Evolutionary conservation across 2,329 filamentous ascomycete genomes (phyloP).

Genomic region (Lachnellula hyalina): DNA sequence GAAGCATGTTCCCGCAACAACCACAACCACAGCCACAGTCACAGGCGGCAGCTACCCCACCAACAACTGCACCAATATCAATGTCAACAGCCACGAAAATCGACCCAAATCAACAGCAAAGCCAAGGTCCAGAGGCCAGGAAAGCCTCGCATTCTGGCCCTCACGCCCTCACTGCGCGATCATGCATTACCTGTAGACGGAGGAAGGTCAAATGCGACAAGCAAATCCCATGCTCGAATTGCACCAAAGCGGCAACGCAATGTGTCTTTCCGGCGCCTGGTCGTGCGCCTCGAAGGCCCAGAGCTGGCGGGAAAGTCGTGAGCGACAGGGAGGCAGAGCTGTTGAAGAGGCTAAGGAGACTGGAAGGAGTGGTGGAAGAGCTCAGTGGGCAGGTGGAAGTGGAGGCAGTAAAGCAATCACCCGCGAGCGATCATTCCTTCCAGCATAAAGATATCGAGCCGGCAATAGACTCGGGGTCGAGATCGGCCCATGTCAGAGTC

Average conservation of each 20-base stretch:
- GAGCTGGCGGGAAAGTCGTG: slow-evolving; percentile 55
- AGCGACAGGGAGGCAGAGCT: slow-evolving; percentile 63
- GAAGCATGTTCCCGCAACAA: not conserved
- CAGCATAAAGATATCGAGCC: slow-evolving; percentile 9
- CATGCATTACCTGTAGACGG: slow-evolving; percentile 47
- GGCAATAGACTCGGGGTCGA: not conserved
- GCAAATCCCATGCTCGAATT: slow-evolving; percentile 67
- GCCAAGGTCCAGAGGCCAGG: slow-evolving; percentile 3
- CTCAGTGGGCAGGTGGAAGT: slow-evolving; percentile 54
- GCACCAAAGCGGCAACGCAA: slow-evolving; percentile 62
- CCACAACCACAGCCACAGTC: not conserved
- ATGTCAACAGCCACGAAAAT: not conserved
- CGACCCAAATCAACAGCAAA: not conserved
- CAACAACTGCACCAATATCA: not conserved
- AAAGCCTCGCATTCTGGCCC: slow-evolving; percentile 14
- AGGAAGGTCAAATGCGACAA: slow-evolving; percentile 76
- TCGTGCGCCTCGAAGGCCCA: slow-evolving; percentile 52
- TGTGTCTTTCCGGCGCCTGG: slow-evolving; percentile 73
- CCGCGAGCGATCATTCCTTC: slow-evolving; percentile 21
- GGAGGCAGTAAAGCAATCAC: slow-evolving; percentile 25
- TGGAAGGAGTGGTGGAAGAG: slow-evolving; percentile 72
- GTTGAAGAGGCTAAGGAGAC: slow-evolving; percentile 63
- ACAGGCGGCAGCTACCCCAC: not conserved
- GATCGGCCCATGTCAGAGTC: slow-evolving; percentile 15
- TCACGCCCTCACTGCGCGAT: slow-evolving; percentile 26